Evolutionary conservation across 345 rosid species (phyloP).

Genomic region (Acer saccharum): DNA sequence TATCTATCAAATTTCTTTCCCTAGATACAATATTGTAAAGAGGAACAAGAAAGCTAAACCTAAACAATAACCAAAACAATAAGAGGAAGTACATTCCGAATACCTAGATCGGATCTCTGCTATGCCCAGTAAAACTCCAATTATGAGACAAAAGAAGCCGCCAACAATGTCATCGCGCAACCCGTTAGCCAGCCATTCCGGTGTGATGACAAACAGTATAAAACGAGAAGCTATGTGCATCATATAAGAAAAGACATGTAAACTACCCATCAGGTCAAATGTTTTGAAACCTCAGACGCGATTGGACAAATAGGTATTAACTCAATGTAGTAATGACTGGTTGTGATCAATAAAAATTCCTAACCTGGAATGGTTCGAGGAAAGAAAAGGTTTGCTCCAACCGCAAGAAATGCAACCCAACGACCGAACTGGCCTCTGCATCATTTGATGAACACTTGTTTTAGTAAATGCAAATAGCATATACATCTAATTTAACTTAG

Average conservation of each 20-base stretch:
- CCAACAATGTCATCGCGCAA: slow-evolving; percentile 43
- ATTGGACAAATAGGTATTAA: not conserved
- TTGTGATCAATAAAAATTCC: not conserved
- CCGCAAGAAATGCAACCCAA: slow-evolving; percentile 54
- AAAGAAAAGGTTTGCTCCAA: slow-evolving; percentile 38
- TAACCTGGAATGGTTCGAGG: slow-evolving; percentile 49
- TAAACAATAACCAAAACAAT: slow-evolving; percentile 35
- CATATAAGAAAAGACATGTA: not conserved
- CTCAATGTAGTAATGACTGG: not conserved
- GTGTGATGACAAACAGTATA: slow-evolving; percentile 44
- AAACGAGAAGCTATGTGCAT: slow-evolving; percentile 38
- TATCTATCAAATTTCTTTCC: slow-evolving; percentile 24
- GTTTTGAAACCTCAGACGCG: not conserved
- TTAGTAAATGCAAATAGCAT: not conserved
- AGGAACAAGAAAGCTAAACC: slow-evolving; percentile 36
- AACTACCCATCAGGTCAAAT: not conserved
- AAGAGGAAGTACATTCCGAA: slow-evolving; percentile 16
- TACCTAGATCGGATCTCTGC: slow-evolving; percentile 29
- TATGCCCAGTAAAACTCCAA: slow-evolving; percentile 25
- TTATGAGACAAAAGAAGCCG: slow-evolving; percentile 41
- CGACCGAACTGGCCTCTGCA: slow-evolving; percentile 54
- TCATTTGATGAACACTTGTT: not conserved
- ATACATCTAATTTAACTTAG: not conserved
- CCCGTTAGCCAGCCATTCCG: slow-evolving; percentile 38
- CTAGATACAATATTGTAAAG: slow-evolving; percentile 35